Evolutionary conservation across 2,329 filamentous ascomycete genomes (phyloP).

Genomic region (Diaporthe destruens): DNA sequence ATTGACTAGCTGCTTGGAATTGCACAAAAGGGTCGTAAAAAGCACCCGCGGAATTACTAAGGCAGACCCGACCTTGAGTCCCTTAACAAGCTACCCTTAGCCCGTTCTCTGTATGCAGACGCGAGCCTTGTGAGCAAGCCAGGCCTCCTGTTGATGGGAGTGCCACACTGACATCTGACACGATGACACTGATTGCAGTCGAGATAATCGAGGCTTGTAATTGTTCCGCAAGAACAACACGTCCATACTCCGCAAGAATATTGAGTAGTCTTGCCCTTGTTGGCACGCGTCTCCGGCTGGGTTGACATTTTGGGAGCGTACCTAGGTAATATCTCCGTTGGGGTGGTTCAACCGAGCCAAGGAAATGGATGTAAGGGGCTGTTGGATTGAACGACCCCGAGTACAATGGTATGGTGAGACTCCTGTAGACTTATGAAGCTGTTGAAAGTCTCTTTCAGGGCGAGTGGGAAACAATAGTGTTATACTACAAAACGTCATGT

Average conservation of each 20-base stretch:
- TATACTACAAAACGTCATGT: background rate
- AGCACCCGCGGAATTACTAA: background rate
- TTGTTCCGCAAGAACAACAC: conserved; percentile 29
- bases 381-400: too few species aligned
- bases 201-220: conserved; percentile 23
- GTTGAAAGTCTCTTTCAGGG: background rate
- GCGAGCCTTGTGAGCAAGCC: conserved; percentile 6
- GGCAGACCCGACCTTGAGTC: background rate
- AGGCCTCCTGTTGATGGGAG: conserved; percentile 24
- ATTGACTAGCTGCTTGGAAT: too few species aligned
- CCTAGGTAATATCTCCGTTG: background rate
- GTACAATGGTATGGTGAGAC: background rate
- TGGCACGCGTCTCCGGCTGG: background rate
- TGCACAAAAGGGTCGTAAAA: background rate
- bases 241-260: conserved; percentile 27
- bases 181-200: conserved; percentile 37
- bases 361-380: background rate
- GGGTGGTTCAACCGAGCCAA: background rate
- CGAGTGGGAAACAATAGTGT: background rate
- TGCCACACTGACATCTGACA: background rate
- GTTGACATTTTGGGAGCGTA: background rate
- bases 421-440: background rate
- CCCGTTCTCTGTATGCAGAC: background rate
- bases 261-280: too few species aligned
- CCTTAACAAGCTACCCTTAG: background rate